These are phyloP conservation scores for Paramecium octaurelia DNA, from an alignment of 73 alveolate genomes.

Conservation along the genomic window DNA sequence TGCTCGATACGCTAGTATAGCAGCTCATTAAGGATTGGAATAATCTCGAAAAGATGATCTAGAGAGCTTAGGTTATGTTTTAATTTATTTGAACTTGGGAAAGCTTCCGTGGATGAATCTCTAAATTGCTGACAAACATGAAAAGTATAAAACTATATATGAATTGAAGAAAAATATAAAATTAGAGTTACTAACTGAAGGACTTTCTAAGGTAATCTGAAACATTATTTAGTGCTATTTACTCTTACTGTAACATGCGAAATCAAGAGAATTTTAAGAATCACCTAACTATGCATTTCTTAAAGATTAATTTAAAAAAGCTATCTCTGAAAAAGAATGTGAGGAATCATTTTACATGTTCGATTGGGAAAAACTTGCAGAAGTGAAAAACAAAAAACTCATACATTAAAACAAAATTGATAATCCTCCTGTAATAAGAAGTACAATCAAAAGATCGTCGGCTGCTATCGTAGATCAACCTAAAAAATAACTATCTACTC, in stretches of 20 bases:
- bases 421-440: neutral
- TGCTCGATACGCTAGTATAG: constrained; percentile 75
- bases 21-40: constrained; percentile 74
- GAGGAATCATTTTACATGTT: neutral
- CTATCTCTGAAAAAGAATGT: neutral
- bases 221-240: constrained; percentile 30
- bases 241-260: constrained; percentile 61
- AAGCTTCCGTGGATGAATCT: constrained; percentile 73
- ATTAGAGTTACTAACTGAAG: constrained; percentile 72
- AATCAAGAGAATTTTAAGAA: constrained; percentile 73
- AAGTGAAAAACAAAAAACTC: neutral
- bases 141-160: constrained; percentile 73
- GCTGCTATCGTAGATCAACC: neutral
- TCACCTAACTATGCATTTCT: constrained; percentile 71
- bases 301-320: constrained; percentile 23
- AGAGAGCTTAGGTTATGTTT: constrained; percentile 69
- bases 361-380: constrained; percentile 47
- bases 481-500: neutral
- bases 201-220: constrained; percentile 71
- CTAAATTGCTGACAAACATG: constrained; percentile 65
- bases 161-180: constrained; percentile 73
- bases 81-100: constrained; percentile 65
- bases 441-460: neutral
- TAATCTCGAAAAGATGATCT: constrained; percentile 79
- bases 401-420: neutral